Evolutionary conservation across 2,329 filamentous ascomycete species (phyloP).

Genomic region (Fusarium liriodendri): DNA sequence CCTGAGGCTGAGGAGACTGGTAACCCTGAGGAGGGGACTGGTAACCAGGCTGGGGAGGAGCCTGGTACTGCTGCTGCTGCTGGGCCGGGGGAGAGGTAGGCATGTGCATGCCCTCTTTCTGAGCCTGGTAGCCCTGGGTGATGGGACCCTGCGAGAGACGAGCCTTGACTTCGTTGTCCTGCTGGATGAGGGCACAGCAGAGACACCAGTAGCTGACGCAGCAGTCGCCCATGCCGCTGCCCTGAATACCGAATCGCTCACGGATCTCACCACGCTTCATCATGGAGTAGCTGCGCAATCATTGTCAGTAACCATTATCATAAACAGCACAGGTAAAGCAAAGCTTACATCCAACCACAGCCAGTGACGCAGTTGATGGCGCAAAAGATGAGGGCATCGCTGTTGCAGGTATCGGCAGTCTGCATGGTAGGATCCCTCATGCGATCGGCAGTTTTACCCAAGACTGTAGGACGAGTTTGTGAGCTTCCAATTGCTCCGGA

Average conservation of each 20-base stretch:
- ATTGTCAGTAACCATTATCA: slow-evolving; percentile 2
- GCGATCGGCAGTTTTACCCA: slow-evolving; percentile 58
- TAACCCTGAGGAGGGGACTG: slow-evolving; percentile 31
- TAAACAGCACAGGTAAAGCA: slow-evolving; percentile 14
- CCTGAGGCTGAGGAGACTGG: slow-evolving; percentile 37
- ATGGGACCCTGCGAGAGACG: slow-evolving; percentile 42
- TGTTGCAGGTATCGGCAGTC: slow-evolving; percentile 53
- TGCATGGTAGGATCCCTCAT: slow-evolving; percentile 57
- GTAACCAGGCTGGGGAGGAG: slow-evolving; percentile 25
- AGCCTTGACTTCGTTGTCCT: slow-evolving; percentile 64
- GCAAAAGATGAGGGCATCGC: slow-evolving; percentile 55
- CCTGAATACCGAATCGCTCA: slow-evolving; percentile 64
- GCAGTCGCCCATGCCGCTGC: slow-evolving; percentile 61
- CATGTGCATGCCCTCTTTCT: slow-evolving; percentile 54
- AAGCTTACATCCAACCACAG: slow-evolving; percentile 56
- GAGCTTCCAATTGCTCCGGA: slow-evolving; percentile 8
- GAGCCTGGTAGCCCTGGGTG: slow-evolving; percentile 51
- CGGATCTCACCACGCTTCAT: slow-evolving; percentile 66
- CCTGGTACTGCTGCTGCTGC: slow-evolving; percentile 23
- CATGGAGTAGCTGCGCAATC: slow-evolving; percentile 55
- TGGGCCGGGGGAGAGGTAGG: slow-evolving; percentile 36
- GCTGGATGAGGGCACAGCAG: slow-evolving; percentile 68
- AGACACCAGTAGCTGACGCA: slow-evolving; percentile 65
- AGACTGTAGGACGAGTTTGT: slow-evolving; percentile 47
- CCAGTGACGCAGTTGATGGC: slow-evolving; percentile 53